Percentiles rank a stretch among this genome's conserved stretches.
These are phyloP conservation scores for Wickerhamia fluorescens DNA, from an alignment of 805 yeast species.

Conservation along the genomic window DNA sequence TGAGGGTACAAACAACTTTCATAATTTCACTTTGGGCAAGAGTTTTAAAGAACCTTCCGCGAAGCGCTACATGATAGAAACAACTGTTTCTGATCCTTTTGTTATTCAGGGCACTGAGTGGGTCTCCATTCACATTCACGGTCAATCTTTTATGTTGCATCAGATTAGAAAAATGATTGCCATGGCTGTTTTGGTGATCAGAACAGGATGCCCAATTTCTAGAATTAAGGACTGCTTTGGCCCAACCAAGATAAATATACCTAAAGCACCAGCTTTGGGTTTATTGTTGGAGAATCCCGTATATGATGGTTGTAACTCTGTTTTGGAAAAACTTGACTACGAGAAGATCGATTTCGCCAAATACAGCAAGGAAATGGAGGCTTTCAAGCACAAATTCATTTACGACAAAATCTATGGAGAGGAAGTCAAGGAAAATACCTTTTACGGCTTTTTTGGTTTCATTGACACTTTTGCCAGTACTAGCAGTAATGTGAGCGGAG, in stretches of 20 bases:
- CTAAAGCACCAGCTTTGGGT: constrained; percentile 97
- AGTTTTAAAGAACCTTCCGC: constrained; percentile 80
- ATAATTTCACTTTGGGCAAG: constrained; percentile 81
- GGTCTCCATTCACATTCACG: constrained; percentile 93
- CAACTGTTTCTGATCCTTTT: constrained; percentile 80
- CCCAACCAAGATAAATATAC: constrained; percentile 72
- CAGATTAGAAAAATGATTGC: constrained; percentile 98
- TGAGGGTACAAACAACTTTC: constrained; percentile 88
- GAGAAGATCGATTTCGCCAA: constrained; percentile 62
- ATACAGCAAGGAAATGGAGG: constrained; percentile 67
- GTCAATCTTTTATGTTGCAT: constrained; percentile 96
- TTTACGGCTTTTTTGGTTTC: constrained; percentile 85
- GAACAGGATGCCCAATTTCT: constrained; percentile 77
- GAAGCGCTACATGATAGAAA: constrained; percentile 69
- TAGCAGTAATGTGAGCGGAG: constrained; percentile 20
- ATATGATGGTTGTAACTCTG: constrained; percentile 74
- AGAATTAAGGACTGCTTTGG: constrained; percentile 76
- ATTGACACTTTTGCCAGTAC: constrained; percentile 60
- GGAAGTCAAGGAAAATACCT: constrained; percentile 81
- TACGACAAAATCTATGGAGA: constrained; percentile 90
- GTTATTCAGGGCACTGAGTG: constrained; percentile 92
- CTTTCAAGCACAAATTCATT: constrained; percentile 78
- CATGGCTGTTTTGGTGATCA: constrained; percentile 78
- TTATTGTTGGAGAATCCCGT: constrained; percentile 86
- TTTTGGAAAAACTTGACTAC: constrained; percentile 69